Evolutionary conservation across 768 basidiomycete species (phyloP).

Genomic region (Russula earlei): DNA sequence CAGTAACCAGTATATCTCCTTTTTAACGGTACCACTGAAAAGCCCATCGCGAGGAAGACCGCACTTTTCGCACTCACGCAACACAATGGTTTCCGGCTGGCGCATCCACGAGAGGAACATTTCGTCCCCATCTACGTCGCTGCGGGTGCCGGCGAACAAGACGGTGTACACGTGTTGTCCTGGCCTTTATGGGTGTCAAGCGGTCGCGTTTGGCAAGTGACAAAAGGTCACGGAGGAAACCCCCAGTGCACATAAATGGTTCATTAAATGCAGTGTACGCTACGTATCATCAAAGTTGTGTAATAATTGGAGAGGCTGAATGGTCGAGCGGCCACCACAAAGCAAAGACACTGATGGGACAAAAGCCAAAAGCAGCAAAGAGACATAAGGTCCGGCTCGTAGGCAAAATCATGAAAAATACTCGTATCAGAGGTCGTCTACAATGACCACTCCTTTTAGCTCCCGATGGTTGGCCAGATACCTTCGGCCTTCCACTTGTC

Average conservation of each 20-base stretch:
- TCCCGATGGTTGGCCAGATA: conserved; percentile 31
- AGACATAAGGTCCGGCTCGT: conserved; percentile 6
- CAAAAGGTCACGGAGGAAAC: not conserved
- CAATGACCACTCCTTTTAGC: not conserved
- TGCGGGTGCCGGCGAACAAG: conserved; percentile 59
- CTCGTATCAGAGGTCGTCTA: conserved; percentile 7
- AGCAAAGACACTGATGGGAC: not conserved
- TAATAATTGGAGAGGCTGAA: not conserved
- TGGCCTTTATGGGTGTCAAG: conserved; percentile 49
- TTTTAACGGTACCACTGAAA: not conserved
- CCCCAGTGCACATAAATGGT: conserved; percentile 7
- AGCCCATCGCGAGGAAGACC: conserved; percentile 45
- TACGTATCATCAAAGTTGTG: conserved; percentile 12
- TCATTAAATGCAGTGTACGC: conserved; percentile 12
- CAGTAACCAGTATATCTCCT: not conserved
- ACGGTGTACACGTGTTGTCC: conserved; percentile 39
- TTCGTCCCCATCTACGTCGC: conserved; percentile 74
- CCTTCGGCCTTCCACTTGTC: conserved; percentile 77
- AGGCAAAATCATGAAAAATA: conserved; percentile 13
- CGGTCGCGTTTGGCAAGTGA: conserved; percentile 55
- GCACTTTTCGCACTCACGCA: conserved; percentile 45
- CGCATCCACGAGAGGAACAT: conserved; percentile 75
- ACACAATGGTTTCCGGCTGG: conserved; percentile 53
- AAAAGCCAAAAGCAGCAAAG: conserved; percentile 1
- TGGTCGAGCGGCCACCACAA: not conserved